A percentile compares a stretch with the other conserved stretches of the same genome.
phyloP scores from a whole-genome alignment of 1,284 basidiomycete species.

The Cryptococcus sp. region DNA sequence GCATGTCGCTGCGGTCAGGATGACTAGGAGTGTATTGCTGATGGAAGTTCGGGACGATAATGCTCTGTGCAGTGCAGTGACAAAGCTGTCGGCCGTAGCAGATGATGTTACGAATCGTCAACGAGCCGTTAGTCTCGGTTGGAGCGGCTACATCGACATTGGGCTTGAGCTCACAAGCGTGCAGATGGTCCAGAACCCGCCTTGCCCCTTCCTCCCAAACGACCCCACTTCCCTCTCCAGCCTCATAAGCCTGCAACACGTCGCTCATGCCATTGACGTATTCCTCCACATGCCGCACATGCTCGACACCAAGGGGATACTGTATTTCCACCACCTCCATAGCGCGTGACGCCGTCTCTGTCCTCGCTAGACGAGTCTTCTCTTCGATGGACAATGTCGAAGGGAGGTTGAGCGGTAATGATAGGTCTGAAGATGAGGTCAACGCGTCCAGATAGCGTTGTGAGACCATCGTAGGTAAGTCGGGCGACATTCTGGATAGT shows the following conservation, averaged over 20 bases:
- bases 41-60: too few relatives aligned
- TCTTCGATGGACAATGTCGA: conserved; percentile 2
- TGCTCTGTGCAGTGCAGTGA: too few relatives aligned
- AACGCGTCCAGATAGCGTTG: conserved; percentile 18
- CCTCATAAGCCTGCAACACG: conserved; percentile 15
- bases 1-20: too few relatives aligned
- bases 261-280: conserved; percentile 8
- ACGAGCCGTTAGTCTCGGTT: too few relatives aligned
- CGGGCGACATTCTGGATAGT: conserved; percentile 19
- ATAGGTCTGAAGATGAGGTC: conserved; percentile 22
- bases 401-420: conserved; percentile 18
- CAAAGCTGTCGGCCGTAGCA: too few relatives aligned
- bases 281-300: conserved; percentile 11
- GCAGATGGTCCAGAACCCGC: conserved; percentile 18
- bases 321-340: conserved; percentile 33
- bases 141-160: too few relatives aligned
- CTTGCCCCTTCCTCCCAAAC: conserved; percentile 31
- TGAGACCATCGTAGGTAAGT: conserved; percentile 21
- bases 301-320: background rate
- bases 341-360: conserved; percentile 32
- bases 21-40: too few relatives aligned
- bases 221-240: background rate
- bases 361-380: conserved; percentile 16
- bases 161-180: conserved; percentile 9
- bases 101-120: too few relatives aligned